A percentile compares a stretch with the other conserved stretches of the same genome.
phyloP scores from a whole-genome alignment of 768 basidiomycete genomes.

The Auriscalpium vulgare region DNA sequence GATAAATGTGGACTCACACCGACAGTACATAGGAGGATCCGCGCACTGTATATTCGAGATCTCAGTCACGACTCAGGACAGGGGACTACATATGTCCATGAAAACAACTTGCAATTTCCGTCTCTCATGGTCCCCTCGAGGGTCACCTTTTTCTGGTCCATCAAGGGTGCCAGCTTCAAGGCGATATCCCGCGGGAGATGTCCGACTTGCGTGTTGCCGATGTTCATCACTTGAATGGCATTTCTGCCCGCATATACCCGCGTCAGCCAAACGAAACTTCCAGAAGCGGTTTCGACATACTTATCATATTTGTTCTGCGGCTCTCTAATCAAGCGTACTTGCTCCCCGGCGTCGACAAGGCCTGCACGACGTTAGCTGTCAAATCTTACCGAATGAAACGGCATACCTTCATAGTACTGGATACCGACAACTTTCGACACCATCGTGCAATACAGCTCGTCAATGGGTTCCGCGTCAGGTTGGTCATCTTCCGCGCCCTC shows the following conservation, averaged over 20 bases:
- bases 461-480: slow-evolving; percentile 22
- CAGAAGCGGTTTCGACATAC: slow-evolving; percentile 24
- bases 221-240: slow-evolving; percentile 78
- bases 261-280: no score
- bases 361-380: slow-evolving; percentile 31
- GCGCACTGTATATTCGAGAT: slow-evolving; percentile 24
- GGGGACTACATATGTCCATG: neutral
- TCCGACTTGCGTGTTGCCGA: slow-evolving; percentile 66
- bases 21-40: slow-evolving; percentile 46
- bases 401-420: slow-evolving; percentile 68
- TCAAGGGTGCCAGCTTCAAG: slow-evolving; percentile 53
- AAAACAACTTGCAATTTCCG: slow-evolving; percentile 49
- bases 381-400: neutral
- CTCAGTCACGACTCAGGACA: slow-evolving; percentile 3
- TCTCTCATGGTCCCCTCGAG: slow-evolving; percentile 67
- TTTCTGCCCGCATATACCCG: slow-evolving; percentile 35
- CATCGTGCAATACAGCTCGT: slow-evolving; percentile 62
- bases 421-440: slow-evolving; percentile 68
- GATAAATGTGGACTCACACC: slow-evolving; percentile 37
- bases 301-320: slow-evolving; percentile 62
- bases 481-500: slow-evolving; percentile 9
- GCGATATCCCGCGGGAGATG: slow-evolving; percentile 64
- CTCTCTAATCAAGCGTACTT: slow-evolving; percentile 61
- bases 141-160: slow-evolving; percentile 54
- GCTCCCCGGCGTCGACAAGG: slow-evolving; percentile 71